Evolutionary conservation across 345 rosid genomes (phyloP).

Genomic region (Ceriops tagal): DNA sequence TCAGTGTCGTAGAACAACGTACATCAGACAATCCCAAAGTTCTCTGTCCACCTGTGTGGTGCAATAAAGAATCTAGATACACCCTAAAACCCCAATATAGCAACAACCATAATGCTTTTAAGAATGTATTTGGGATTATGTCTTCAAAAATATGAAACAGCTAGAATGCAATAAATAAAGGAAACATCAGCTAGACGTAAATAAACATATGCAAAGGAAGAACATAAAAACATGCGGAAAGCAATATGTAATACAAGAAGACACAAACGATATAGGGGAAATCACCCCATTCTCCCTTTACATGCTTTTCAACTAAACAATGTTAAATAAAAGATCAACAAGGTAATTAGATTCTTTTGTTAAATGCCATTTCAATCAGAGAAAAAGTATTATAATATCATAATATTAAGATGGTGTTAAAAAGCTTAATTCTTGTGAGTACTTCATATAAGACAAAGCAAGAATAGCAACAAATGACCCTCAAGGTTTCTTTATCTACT

Average conservation of each 20-base stretch:
- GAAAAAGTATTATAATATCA: not conserved
- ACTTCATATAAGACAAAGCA: not conserved
- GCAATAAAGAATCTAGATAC: not conserved
- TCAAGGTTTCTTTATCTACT: conserved; percentile 22
- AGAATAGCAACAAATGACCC: not conserved
- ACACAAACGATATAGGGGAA: not conserved
- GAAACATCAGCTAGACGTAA: too few relatives aligned
- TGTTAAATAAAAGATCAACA: not conserved
- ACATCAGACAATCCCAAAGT: not conserved
- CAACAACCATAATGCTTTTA: too few relatives aligned
- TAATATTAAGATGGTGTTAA: not conserved
- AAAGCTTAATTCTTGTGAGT: not conserved
- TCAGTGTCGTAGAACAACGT: too few relatives aligned
- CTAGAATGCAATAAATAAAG: not conserved
- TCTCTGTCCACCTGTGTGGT: not conserved
- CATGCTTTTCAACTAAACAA: not conserved
- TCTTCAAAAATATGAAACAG: not conserved
- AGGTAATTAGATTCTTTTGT: not conserved
- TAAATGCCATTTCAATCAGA: not conserved
- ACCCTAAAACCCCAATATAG: not conserved
- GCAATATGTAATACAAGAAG: too few relatives aligned
- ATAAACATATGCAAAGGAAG: not conserved
- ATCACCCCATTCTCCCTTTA: not conserved
- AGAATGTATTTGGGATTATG: too few relatives aligned
- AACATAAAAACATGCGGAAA: not conserved